phyloP scores from a whole-genome alignment of 305 asterid genomes.

The Fraxinus dipetala region DNA sequence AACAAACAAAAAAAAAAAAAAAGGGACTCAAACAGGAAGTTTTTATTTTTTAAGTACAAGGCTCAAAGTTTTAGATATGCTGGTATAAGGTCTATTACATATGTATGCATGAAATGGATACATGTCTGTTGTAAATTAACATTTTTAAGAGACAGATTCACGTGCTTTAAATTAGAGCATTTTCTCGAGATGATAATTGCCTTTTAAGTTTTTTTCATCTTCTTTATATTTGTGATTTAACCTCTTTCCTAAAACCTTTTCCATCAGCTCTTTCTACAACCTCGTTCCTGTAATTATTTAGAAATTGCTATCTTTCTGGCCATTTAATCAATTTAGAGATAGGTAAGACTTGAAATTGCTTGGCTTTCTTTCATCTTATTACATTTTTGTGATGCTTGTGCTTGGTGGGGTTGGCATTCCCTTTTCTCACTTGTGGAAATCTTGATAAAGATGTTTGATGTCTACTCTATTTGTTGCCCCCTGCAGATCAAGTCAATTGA shows the following conservation, averaged over 20 bases:
- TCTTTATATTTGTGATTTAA: background rate
- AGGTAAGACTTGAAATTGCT: background rate
- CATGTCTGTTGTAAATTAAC: background rate
- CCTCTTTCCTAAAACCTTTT: background rate
- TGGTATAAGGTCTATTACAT: background rate
- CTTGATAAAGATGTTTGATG: background rate
- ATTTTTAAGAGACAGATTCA: background rate
- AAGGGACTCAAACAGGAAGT: background rate
- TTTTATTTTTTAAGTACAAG: background rate
- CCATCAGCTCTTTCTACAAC: background rate
- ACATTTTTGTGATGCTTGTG: background rate
- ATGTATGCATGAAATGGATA: background rate
- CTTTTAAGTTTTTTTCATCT: background rate
- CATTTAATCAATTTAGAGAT: background rate
- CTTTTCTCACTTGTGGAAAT: background rate
- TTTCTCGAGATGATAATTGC: background rate
- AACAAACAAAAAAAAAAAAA: too few species aligned
- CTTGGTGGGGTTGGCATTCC: background rate
- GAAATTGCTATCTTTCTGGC: background rate
- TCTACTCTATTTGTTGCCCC: conserved; percentile 1
- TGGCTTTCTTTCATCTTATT: background rate
- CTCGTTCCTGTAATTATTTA: conserved; percentile 2
- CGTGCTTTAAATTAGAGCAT: background rate
- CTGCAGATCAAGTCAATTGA: background rate
- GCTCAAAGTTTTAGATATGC: background rate